These are phyloP conservation scores for Lumnitzera racemosa DNA, from an alignment of 345 rosid species.

Conservation along the genomic window DNA sequence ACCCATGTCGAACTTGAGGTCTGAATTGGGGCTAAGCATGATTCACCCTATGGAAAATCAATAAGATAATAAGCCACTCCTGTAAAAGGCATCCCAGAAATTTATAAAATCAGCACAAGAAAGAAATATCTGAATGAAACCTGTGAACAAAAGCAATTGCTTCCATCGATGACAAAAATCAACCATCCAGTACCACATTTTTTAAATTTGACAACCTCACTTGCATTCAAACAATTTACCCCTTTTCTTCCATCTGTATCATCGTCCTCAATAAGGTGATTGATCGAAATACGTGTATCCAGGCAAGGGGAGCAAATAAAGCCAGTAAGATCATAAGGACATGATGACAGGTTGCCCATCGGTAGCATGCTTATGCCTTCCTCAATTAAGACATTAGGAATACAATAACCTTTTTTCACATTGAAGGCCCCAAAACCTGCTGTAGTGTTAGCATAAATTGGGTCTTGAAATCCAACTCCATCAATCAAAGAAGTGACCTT, in stretches of 20 bases:
- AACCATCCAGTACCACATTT: slow-evolving; percentile 61
- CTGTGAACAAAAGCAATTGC: slow-evolving; percentile 49
- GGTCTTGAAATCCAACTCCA: slow-evolving; percentile 24
- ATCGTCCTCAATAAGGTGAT: slow-evolving; percentile 11
- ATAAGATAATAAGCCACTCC: slow-evolving; percentile 2
- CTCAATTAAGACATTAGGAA: slow-evolving; percentile 42
- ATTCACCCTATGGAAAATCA: slow-evolving; percentile 39
- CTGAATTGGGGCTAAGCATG: slow-evolving; percentile 61
- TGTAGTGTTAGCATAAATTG: slow-evolving; percentile 27
- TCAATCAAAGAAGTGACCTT: slow-evolving; percentile 34
- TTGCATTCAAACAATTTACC: slow-evolving; percentile 55
- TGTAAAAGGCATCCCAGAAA: background rate
- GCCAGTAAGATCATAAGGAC: slow-evolving; percentile 47
- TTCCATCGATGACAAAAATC: slow-evolving; percentile 23
- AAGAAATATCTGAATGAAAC: slow-evolving; percentile 19
- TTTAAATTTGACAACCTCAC: slow-evolving; percentile 51
- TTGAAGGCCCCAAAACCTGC: slow-evolving; percentile 17
- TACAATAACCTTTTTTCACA: slow-evolving; percentile 68
- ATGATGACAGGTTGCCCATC: slow-evolving; percentile 31
- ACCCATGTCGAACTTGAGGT: slow-evolving; percentile 54
- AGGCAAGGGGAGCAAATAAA: slow-evolving; percentile 43
- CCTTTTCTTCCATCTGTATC: slow-evolving; percentile 16
- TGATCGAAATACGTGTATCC: slow-evolving; percentile 9
- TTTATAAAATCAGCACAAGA: background rate
- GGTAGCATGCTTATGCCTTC: slow-evolving; percentile 28